Base-by-base conservation (phyloP, 352 stramenopile species). In the Pythium guiyangense region DNA sequence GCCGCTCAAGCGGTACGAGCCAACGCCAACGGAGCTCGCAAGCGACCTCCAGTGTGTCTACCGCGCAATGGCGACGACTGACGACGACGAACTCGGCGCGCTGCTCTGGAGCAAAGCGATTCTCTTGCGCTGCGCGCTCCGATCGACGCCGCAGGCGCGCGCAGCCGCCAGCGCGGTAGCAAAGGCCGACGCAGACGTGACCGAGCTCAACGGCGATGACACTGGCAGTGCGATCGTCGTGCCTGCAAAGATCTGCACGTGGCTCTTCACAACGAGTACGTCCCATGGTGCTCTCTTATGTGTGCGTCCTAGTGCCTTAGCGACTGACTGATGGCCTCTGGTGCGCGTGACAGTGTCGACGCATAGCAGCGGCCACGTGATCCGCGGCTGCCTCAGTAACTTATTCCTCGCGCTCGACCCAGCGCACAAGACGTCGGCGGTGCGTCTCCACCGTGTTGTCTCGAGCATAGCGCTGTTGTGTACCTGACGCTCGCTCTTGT, bases 221-320 rank as follows among this genome's bases (percentile, higher is more conserved):
- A 39, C 22, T 3, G 18, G 8, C 45, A 20, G 25, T 18, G n/a
- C 57, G 15, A 48, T 67, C 14, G 6, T 73, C 35, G 46, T 92
- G 20, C 79, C 81, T 15, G 62, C 67, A 5, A 77, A 75, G 44
- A 91, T 92, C 49, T 71, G 71, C n/a, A 66, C 70, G 18, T 94
- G 81, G 79, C 70, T 94, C 49, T 94, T 92, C 64, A 74, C 71
- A 37, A 88, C 83, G 17, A 89, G 84, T 94, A 78, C 20, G 76
- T 73, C 17, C 26, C 6, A 6, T 48, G 6, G 6, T 6, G 27
- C 3, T 37, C 14, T 52, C 18, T n/a, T n/a, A n/a, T 45, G 48
- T 60, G 48, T 59, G 17, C 27, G n/a, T n/a, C n/a, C n/a, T n/a
- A n/a, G n/a, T n/a, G n/a, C n/a, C n/a, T n/a, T n/a, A n/a, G n/a